phyloP scores from a whole-genome alignment of 768 basidiomycete species.

The Sarcodon sp. region DNA sequence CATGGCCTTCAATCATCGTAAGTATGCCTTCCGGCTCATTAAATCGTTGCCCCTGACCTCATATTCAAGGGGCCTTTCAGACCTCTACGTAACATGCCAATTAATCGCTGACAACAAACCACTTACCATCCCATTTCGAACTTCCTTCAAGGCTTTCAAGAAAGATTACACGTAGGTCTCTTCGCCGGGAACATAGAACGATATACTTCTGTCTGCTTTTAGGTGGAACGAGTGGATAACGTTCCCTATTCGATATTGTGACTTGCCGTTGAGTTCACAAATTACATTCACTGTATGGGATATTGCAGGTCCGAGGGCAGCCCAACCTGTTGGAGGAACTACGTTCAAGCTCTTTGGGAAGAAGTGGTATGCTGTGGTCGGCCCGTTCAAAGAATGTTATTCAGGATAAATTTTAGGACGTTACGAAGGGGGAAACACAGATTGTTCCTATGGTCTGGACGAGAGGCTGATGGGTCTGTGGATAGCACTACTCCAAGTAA shows the following conservation, averaged over 20 bases:
- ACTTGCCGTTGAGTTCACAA: constrained; percentile 81
- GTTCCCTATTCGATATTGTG: constrained; percentile 86
- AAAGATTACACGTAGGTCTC: constrained; percentile 54
- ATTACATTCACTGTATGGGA: constrained; percentile 95
- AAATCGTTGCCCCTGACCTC: constrained; percentile 5
- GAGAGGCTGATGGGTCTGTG: constrained; percentile 76
- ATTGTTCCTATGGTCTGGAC: constrained; percentile 68
- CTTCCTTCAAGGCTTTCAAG: constrained; percentile 89
- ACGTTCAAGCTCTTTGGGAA: constrained; percentile 87
- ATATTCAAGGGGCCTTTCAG: constrained; percentile 59
- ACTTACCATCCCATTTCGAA: constrained; percentile 82
- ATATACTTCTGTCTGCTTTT: background rate
- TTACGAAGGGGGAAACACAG: constrained; percentile 87
- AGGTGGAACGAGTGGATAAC: constrained; percentile 97
- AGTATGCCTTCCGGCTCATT: constrained; percentile 11
- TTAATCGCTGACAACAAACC: constrained; percentile 90
- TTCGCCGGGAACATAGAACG: background rate
- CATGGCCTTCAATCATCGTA: constrained; percentile 77
- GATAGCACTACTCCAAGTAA: constrained; percentile 87
- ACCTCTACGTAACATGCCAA: constrained; percentile 89
- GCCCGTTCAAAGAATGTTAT: background rate
- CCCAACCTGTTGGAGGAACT: constrained; percentile 81
- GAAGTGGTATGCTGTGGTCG: constrained; percentile 53
- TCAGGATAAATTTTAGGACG: constrained; percentile 36
- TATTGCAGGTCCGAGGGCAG: constrained; percentile 69